These are phyloP conservation scores for Arthroderma sp. DNA, from an alignment of 2,329 filamentous ascomycete species.

Conservation along the genomic window DNA sequence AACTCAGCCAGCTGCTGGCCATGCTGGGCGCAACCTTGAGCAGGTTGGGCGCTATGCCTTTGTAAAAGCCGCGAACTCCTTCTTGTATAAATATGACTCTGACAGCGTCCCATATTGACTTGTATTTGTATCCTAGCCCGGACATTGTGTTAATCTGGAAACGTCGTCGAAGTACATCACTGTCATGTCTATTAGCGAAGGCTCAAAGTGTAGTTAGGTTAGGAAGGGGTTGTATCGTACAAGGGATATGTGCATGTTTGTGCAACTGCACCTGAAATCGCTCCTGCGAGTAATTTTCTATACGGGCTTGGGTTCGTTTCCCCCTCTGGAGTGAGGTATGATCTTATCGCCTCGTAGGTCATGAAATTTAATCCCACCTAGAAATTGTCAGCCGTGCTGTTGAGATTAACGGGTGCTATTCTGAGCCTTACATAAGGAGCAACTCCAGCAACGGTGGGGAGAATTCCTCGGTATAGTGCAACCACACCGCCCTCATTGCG, in stretches of 20 bases:
- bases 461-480: conserved; percentile 85
- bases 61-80: conserved; percentile 77
- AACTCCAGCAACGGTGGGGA: conserved; percentile 88
- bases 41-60: conserved; percentile 87
- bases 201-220: background rate
- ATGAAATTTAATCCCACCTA: conserved; percentile 95
- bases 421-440: conserved; percentile 63
- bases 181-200: conserved; percentile 21
- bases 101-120: conserved; percentile 70
- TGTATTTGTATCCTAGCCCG: conserved; percentile 94
- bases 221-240: conserved; percentile 38
- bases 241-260: conserved; percentile 98
- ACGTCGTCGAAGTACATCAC: conserved; percentile 78
- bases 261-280: conserved; percentile 87
- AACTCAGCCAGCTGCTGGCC: conserved; percentile 97
- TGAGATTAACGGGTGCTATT: conserved; percentile 13
- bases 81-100: conserved; percentile 70
- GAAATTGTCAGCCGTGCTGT: conserved; percentile 10
- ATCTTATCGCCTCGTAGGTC: conserved; percentile 83
- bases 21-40: conserved; percentile 97
- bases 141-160: conserved; percentile 99
- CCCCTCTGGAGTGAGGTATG: conserved; percentile 74
- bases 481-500: conserved; percentile 71
- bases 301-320: conserved; percentile 66
- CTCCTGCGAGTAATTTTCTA: conserved; percentile 78